Base-by-base conservation (phyloP, 768 basidiomycete species). In the Psilocybe sp. region DNA sequence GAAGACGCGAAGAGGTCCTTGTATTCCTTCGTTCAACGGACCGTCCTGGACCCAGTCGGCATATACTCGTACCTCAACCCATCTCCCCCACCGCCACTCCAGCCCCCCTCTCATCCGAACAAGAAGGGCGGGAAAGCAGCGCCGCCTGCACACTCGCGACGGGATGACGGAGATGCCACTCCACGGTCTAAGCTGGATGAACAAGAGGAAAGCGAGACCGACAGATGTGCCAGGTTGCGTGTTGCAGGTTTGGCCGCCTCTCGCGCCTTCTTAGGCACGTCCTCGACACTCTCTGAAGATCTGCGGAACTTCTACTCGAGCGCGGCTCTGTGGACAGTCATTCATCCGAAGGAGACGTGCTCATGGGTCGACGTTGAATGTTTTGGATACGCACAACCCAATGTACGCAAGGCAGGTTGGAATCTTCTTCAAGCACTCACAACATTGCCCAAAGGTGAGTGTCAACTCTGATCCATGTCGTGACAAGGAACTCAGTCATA, bases 361-460 rank as follows among this genome's bases (percentile, higher is more conserved):
- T 74, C 76, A 0, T 80, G 76, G 61, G 64, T 67, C 12, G 68
- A 68, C 1, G 52, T 74, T 4, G 72, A 75, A 43, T 67, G 69
- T 42, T 81, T 87, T 53, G 90, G 89, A 1, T 72, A 69, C 32
- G 73, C 65, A 2, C 89, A 93, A 57, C 88, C 91, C 2, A 75
- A 73, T 36, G 85, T 92, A 28, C 78, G 93, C 14, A 79, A 83
- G 61, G 76, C 84, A 10, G 80, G 82, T 0, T 96, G 93, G 86
- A 59, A 61, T 3, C 55, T 84, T 7, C 60, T 87, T 10, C 75
- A 73, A 48, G 62, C 66, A 8, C 58, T 84, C 15, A 59, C 80
- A n/a, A 64, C 64, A 38, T 64, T 47, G 19, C 74, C 68, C 46
- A 76, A 79, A 69, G 79, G 82, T 78, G 53, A 32, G 59, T 50